A percentile compares a stretch with the other conserved stretches of the same genome.
phyloP scores from a whole-genome alignment of 768 basidiomycete species.

The Macrolepiota dolichaula region DNA sequence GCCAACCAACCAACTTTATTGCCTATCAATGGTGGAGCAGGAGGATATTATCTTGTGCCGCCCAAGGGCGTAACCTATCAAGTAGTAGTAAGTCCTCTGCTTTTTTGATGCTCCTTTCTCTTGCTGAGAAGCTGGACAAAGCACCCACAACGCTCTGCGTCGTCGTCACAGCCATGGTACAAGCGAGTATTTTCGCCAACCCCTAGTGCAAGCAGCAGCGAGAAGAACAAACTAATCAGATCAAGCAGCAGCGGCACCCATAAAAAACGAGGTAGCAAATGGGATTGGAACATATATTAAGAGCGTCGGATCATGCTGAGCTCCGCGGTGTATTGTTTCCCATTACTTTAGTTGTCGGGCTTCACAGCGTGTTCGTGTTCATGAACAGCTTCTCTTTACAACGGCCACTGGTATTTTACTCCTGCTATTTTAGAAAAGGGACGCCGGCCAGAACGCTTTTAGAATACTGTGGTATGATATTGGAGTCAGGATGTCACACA shows the following conservation, averaged over 20 bases:
- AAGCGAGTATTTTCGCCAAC: constrained; percentile 9
- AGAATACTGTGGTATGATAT: too few relatives aligned
- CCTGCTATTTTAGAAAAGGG: too few relatives aligned
- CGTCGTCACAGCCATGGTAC: constrained; percentile 8
- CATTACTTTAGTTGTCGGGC: not conserved
- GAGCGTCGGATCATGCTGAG: not conserved
- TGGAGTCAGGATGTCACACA: too few relatives aligned
- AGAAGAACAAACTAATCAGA: not conserved
- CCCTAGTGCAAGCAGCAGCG: not conserved
- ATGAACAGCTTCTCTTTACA: too few relatives aligned
- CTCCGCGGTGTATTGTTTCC: too few relatives aligned
- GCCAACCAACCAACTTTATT: not conserved
- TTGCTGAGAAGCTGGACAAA: not conserved
- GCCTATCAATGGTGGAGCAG: not conserved
- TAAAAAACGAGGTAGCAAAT: not conserved
- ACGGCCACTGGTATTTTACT: too few relatives aligned
- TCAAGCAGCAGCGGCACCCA: not conserved
- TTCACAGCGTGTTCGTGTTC: too few relatives aligned
- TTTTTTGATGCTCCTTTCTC: not conserved
- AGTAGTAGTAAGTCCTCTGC: not conserved
- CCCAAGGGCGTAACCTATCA: constrained; percentile 4
- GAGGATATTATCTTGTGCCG: not conserved
- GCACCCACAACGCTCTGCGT: not conserved
- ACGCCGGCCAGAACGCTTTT: too few relatives aligned
- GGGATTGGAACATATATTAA: constrained; percentile 3